Conservation (phyloP, 192 early-diverging fungal species). For the Backusella sp. region DNA sequence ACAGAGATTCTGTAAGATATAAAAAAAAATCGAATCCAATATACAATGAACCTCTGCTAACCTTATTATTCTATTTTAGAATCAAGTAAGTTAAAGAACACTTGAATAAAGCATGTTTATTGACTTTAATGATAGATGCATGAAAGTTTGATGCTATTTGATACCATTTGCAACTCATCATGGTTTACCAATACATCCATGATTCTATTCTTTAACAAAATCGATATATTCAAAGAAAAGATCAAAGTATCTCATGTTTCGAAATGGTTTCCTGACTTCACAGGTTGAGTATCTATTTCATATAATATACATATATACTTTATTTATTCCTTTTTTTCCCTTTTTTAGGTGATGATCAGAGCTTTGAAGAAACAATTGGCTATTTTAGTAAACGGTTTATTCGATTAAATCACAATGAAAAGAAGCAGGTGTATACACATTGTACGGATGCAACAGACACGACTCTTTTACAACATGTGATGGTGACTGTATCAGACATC, state of each 20-base stretch:
- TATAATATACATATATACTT: no score
- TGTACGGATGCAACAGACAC: slow-evolving; percentile 57
- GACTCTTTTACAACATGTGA: slow-evolving; percentile 45
- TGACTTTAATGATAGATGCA: slow-evolving; percentile 39
- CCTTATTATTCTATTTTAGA: slow-evolving; percentile 5
- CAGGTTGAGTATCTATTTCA: slow-evolving; percentile 6
- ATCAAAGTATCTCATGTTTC: slow-evolving; percentile 42
- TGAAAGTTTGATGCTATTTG: slow-evolving; percentile 56
- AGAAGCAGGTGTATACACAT: slow-evolving; percentile 54
- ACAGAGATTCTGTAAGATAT: slow-evolving; percentile 35
- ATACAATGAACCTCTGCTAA: no score
- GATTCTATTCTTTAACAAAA: slow-evolving; percentile 62
- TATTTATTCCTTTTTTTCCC: no score
- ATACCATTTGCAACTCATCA: slow-evolving; percentile 57
- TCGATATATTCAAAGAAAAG: slow-evolving; percentile 56
- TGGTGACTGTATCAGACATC: slow-evolving; percentile 44
- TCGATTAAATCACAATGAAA: slow-evolving; percentile 41
- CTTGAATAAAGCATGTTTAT: background rate
- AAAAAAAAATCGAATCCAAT: no score
- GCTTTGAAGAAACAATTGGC: slow-evolving; percentile 17
- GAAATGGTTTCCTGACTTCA: slow-evolving; percentile 55
- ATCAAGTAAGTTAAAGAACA: slow-evolving; percentile 16
- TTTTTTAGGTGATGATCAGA: slow-evolving; percentile 13
- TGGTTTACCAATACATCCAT: slow-evolving; percentile 62
- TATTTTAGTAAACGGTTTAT: slow-evolving; percentile 47